These are phyloP conservation scores for Solanum medicagineum DNA, from an alignment of 257 asterid genomes.

Conservation along the genomic window DNA sequence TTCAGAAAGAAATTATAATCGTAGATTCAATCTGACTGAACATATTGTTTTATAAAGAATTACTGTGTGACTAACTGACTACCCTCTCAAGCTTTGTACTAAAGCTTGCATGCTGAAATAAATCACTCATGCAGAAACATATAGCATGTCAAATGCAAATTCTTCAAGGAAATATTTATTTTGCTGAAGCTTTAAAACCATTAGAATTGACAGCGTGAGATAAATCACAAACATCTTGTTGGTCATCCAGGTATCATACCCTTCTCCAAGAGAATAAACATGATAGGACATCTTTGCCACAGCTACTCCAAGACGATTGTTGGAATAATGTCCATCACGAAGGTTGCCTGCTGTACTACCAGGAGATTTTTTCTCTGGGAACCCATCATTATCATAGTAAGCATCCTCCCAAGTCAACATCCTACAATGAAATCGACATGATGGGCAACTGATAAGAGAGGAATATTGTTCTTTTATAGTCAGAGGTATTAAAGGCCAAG, in stretches of 20 bases:
- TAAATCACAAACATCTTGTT: neutral
- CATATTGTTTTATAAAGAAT: neutral
- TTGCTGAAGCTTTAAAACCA: neutral
- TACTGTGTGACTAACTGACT: neutral
- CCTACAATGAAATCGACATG: constrained; percentile 37
- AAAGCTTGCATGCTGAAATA: neutral
- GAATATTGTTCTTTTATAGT: neutral
- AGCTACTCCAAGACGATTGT: constrained; percentile 71
- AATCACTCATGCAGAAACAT: neutral
- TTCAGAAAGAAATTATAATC: neutral
- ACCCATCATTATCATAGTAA: constrained; percentile 39
- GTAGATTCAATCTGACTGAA: neutral
- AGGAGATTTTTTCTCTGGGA: constrained; percentile 24
- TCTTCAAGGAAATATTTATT: neutral
- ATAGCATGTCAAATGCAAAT: neutral
- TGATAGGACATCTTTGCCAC: constrained; percentile 85
- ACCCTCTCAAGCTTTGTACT: neutral
- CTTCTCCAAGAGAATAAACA: constrained; percentile 88
- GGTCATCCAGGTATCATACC: constrained; percentile 39
- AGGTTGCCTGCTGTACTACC: constrained; percentile 23
- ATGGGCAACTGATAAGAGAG: neutral
- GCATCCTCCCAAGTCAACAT: constrained; percentile 84
- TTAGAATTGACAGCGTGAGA: neutral
- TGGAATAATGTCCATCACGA: constrained; percentile 39
- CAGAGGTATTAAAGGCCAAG: neutral